Conservation (phyloP, 2,329 filamentous ascomycete genomes). For the Botrytis hyacinthi region DNA sequence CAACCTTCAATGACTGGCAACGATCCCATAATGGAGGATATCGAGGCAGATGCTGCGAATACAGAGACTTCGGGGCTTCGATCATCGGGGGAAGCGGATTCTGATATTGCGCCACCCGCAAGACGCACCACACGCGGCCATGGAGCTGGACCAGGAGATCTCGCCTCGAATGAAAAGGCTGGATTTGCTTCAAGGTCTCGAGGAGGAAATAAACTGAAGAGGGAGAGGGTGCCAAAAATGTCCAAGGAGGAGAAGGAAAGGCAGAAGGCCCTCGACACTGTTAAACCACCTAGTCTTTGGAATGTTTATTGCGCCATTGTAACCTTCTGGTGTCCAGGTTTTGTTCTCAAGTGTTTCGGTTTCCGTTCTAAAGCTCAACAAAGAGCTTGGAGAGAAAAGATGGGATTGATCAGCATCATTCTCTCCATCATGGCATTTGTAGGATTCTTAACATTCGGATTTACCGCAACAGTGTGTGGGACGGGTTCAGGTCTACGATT, state of each 20-base stretch:
- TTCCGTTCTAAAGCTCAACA: conserved; percentile 83
- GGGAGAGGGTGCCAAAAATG: conserved; percentile 59
- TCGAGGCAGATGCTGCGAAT: conserved; percentile 51
- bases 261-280: conserved; percentile 59
- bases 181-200: conserved; percentile 35
- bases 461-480: conserved; percentile 84
- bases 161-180: conserved; percentile 29
- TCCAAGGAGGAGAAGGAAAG: conserved; percentile 60
- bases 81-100: conserved; percentile 36
- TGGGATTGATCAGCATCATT: conserved; percentile 94
- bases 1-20: conserved; percentile 90
- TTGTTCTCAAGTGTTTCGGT: conserved; percentile 80
- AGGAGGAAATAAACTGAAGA: conserved; percentile 34
- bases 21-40: conserved; percentile 79
- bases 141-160: conserved; percentile 31
- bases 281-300: conserved; percentile 84
- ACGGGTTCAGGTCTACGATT: conserved; percentile 67
- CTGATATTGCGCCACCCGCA: conserved; percentile 31
- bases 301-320: conserved; percentile 91
- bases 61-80: conserved; percentile 37
- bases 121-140: conserved; percentile 28
- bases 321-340: conserved; percentile 92
- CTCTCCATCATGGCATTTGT: conserved; percentile 82
- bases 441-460: conserved; percentile 95
- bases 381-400: conserved; percentile 95